These are phyloP conservation scores for Starmerella sirachaensis DNA, from an alignment of 805 yeast species.

Conservation along the genomic window DNA sequence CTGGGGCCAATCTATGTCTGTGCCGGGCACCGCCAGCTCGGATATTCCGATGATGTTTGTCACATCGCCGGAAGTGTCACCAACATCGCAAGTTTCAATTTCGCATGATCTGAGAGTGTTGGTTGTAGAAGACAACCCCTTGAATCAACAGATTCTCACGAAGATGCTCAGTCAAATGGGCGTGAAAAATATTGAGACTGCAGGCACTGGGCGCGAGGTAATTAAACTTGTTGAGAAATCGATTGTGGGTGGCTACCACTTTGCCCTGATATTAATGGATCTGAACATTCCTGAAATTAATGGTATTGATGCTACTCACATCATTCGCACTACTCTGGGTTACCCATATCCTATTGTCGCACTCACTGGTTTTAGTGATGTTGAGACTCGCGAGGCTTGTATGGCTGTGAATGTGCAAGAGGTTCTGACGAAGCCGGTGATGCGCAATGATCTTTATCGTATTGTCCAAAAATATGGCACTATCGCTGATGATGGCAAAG, in stretches of 20 bases:
- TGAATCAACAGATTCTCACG: slow-evolving; percentile 82
- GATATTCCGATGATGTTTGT: slow-evolving; percentile 1
- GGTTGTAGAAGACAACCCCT: slow-evolving; percentile 81
- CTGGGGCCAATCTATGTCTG: no score
- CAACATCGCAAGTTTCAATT: background rate
- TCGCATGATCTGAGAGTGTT: slow-evolving; percentile 34
- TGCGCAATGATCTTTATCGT: slow-evolving; percentile 27
- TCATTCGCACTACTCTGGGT: slow-evolving; percentile 52
- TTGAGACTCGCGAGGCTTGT: slow-evolving; percentile 72
- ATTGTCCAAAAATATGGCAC: slow-evolving; percentile 8
- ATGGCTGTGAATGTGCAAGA: slow-evolving; percentile 77
- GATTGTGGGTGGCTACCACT: slow-evolving; percentile 30
- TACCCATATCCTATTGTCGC: slow-evolving; percentile 76
- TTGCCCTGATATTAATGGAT: slow-evolving; percentile 26
- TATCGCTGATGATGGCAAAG: no score
- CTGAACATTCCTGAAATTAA: slow-evolving; percentile 26
- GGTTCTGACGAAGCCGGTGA: slow-evolving; percentile 74
- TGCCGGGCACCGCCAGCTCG: background rate
- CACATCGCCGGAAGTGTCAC: slow-evolving; percentile 2
- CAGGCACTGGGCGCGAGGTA: slow-evolving; percentile 84
- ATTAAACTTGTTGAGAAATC: slow-evolving; percentile 50
- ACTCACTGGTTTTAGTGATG: slow-evolving; percentile 85
- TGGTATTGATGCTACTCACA: slow-evolving; percentile 28
- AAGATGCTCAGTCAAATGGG: slow-evolving; percentile 81
- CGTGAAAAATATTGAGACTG: slow-evolving; percentile 53